These are phyloP conservation scores for Aspergillus sp. DNA, from an alignment of 2,329 filamentous ascomycete genomes.

Conservation along the genomic window DNA sequence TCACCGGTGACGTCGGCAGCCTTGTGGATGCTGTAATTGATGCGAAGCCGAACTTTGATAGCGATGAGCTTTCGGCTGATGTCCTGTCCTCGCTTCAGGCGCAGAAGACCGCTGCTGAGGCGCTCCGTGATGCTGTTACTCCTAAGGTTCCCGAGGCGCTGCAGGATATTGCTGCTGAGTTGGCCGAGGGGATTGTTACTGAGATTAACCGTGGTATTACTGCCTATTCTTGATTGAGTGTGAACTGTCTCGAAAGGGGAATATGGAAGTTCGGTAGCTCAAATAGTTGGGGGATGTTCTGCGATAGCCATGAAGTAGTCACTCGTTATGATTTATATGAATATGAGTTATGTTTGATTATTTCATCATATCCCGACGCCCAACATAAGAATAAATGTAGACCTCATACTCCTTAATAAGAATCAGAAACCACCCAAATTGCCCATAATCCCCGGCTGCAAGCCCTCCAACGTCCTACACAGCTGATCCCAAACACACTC, in stretches of 20 bases:
- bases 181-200: slow-evolving; percentile 5
- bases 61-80: not conserved
- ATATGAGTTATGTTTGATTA: not conserved
- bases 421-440: no score
- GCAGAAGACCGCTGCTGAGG: slow-evolving; percentile 7
- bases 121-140: slow-evolving; percentile 5
- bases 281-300: not conserved
- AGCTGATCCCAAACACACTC: no score
- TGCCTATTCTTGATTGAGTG: slow-evolving; percentile 1
- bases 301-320: not conserved
- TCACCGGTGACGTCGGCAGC: slow-evolving; percentile 1
- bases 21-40: slow-evolving; percentile 12
- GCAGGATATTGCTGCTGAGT: not conserved
- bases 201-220: slow-evolving; percentile 12
- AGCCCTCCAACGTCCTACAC: no score
- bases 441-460: no score
- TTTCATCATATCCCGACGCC: not conserved
- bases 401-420: no score
- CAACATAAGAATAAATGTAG: no score
- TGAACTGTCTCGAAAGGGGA: no score
- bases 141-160: slow-evolving; percentile 11
- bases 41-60: slow-evolving; percentile 8
- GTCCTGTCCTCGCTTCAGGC: slow-evolving; percentile 5
- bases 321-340: not conserved
- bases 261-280: no score